These are phyloP conservation scores for Gracilaria caudata DNA, from an alignment of 23 red algal species.

Conservation along the genomic window DNA sequence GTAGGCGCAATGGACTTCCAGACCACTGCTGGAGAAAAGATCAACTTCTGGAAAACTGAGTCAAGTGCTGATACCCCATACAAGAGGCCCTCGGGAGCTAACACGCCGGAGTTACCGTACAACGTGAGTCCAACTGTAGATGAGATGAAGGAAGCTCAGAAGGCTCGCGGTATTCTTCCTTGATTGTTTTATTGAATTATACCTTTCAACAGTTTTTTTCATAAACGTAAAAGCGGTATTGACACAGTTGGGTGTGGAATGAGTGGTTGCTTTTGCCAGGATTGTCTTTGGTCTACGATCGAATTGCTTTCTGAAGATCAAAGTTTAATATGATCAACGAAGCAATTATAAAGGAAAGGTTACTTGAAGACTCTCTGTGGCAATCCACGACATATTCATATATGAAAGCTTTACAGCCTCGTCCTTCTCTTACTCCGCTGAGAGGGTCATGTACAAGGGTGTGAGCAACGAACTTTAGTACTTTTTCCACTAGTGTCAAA, in stretches of 20 bases:
- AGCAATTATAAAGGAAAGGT: too few species aligned
- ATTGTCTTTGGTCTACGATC: too few species aligned
- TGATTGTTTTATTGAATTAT: neutral
- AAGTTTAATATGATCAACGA: too few species aligned
- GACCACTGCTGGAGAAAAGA: constrained; percentile 17
- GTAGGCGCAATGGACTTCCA: constrained; percentile 74
- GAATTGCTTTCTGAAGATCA: too few species aligned
- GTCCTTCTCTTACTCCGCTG: too few species aligned
- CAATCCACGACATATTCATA: too few species aligned
- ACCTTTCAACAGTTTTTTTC: constrained; percentile 33
- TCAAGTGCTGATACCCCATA: neutral
- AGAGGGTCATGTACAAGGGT: too few species aligned
- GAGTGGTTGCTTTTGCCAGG: too few species aligned
- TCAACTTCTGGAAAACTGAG: constrained; percentile 53
- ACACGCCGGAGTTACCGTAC: constrained; percentile 64
- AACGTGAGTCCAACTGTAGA: constrained; percentile 48
- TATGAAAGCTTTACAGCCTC: too few species aligned
- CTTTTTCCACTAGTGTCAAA: too few species aligned
- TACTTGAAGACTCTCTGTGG: too few species aligned
- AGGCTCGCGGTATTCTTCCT: constrained; percentile 30
- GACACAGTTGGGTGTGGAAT: neutral
- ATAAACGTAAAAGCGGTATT: neutral
- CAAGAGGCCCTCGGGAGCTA: constrained; percentile 55
- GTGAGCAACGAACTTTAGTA: too few species aligned
- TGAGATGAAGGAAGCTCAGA: constrained; percentile 48